Evolutionary conservation across 192 early-diverging fungal genomes (phyloP).

Genomic region (Paraglomus brasilianum): DNA sequence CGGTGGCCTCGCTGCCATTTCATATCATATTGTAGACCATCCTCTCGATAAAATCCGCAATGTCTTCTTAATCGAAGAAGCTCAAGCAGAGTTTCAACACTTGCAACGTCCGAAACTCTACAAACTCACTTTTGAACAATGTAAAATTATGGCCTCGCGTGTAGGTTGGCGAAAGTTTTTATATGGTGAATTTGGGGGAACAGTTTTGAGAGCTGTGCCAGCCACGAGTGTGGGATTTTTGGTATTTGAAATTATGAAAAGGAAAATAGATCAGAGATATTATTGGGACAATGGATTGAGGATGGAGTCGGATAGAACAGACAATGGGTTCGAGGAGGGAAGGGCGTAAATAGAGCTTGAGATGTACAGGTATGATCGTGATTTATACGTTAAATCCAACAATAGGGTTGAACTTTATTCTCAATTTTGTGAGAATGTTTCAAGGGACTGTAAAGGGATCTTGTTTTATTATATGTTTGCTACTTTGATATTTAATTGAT

Average conservation of each 20-base stretch:
- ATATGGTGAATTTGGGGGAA: slow-evolving; percentile 52
- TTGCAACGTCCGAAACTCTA: slow-evolving; percentile 41
- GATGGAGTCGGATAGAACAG: too few relatives aligned
- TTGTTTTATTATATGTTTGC: too few relatives aligned
- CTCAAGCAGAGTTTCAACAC: slow-evolving; percentile 47
- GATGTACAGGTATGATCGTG: too few relatives aligned
- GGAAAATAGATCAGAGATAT: slow-evolving; percentile 49
- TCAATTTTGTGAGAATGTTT: too few relatives aligned
- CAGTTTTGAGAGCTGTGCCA: slow-evolving; percentile 50
- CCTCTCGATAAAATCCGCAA: slow-evolving; percentile 66
- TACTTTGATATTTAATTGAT: too few relatives aligned
- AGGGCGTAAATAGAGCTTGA: too few relatives aligned
- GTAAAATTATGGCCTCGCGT: slow-evolving; percentile 41
- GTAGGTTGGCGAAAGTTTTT: slow-evolving; percentile 47
- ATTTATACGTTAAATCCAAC: too few relatives aligned
- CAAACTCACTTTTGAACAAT: slow-evolving; percentile 52
- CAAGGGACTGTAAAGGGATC: too few relatives aligned
- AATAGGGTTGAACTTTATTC: too few relatives aligned
- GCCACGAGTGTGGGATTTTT: slow-evolving; percentile 63
- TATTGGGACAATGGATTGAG: slow-evolving; percentile 31
- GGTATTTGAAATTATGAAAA: slow-evolving; percentile 63
- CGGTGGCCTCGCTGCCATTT: slow-evolving; percentile 59
- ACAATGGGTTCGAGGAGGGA: too few relatives aligned
- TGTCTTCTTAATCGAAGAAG: slow-evolving; percentile 66
- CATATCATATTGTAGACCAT: slow-evolving; percentile 72